These are phyloP conservation scores for grape (Vitis vinifera) DNA, from an alignment of 164 flowering plant genomes.

Conservation along the genomic window DNA sequence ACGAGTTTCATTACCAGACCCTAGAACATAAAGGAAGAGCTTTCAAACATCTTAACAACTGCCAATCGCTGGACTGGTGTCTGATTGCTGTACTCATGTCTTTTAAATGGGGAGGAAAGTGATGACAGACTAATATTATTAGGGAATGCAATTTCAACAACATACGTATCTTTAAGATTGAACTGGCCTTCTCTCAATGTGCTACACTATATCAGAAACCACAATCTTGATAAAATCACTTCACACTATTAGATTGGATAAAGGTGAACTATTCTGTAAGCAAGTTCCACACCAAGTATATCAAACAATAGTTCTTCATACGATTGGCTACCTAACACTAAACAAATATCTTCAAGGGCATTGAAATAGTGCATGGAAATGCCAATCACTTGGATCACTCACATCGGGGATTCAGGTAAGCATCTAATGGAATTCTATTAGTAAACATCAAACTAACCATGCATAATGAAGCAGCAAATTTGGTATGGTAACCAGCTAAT, in stretches of 20 bases:
- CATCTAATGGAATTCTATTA: background rate
- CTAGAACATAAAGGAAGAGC: background rate
- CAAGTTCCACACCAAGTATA: background rate
- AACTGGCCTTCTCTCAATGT: too few relatives aligned
- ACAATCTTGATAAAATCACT: background rate
- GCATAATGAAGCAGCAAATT: background rate
- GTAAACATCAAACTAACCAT: background rate
- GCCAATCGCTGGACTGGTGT: background rate
- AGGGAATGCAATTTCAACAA: background rate
- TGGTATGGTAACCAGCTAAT: background rate
- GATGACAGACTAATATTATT: background rate
- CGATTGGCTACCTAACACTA: background rate
- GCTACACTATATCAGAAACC: background rate
- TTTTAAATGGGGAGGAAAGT: background rate
- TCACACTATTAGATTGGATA: background rate
- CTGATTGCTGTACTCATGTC: background rate
- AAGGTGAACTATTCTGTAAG: background rate
- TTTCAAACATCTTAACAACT: background rate
- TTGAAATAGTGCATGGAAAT: background rate
- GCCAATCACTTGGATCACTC: background rate
- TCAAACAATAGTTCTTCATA: background rate
- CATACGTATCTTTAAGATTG: background rate
- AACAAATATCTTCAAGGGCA: too few relatives aligned
- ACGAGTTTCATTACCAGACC: background rate
- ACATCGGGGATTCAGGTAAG: background rate